These are phyloP conservation scores for Alternaria consortialis DNA, from an alignment of 2,329 filamentous ascomycete species.

Conservation along the genomic window DNA sequence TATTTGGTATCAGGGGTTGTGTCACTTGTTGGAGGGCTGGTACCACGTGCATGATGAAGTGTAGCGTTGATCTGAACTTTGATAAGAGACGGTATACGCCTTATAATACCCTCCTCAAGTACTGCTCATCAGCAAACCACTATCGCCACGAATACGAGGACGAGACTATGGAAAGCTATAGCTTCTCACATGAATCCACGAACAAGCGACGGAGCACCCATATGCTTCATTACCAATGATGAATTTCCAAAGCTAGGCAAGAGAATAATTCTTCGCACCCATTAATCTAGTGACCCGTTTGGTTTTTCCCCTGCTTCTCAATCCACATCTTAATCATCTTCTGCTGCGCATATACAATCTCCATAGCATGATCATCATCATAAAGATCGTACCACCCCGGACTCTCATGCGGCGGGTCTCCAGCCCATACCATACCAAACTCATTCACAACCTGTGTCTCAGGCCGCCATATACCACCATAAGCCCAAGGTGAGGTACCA, in stretches of 20 bases:
- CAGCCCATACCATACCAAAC: conserved; percentile 54
- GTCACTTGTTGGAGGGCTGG: background rate
- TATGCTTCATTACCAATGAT: too few relatives aligned
- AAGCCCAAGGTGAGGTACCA: conserved; percentile 52
- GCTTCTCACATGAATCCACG: too few relatives aligned
- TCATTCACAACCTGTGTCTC: conserved; percentile 51
- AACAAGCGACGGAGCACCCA: too few relatives aligned
- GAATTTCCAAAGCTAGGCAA: too few relatives aligned
- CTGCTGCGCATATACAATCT: conserved; percentile 48
- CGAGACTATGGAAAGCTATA: too few relatives aligned
- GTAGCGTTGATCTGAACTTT: background rate
- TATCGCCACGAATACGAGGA: too few relatives aligned
- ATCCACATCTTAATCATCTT: conserved; percentile 42
- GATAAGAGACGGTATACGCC: background rate
- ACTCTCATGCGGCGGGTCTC: conserved; percentile 52
- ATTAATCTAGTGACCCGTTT: background rate
- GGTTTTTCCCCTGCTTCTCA: conserved; percentile 19
- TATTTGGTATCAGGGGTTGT: background rate
- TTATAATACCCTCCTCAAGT: too few relatives aligned
- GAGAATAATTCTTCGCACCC: too few relatives aligned
- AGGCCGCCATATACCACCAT: conserved; percentile 51
- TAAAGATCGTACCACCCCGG: conserved; percentile 55
- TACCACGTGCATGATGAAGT: background rate
- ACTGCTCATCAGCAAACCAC: too few relatives aligned
- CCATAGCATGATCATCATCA: conserved; percentile 51